Conservation (phyloP, 768 basidiomycete species). For the Thelephora aurantiotincta region DNA sequence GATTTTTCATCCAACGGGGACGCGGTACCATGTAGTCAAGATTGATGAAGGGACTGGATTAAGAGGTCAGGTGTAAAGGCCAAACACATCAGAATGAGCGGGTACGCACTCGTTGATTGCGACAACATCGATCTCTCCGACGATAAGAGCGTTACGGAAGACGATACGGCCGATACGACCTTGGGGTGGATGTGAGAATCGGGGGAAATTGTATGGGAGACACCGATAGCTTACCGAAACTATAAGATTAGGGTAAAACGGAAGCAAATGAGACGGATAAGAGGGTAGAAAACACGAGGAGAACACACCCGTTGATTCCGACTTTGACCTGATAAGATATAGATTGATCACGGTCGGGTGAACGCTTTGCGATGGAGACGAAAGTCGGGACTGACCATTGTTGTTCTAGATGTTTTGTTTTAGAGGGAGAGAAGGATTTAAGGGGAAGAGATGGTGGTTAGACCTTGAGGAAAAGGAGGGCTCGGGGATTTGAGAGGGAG, state of each 20-base stretch:
- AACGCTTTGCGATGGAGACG: no score
- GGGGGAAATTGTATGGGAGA: neutral
- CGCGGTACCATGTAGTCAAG: conserved; percentile 80
- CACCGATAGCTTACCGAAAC: conserved; percentile 52
- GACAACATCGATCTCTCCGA: conserved; percentile 68
- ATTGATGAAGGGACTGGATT: conserved; percentile 83
- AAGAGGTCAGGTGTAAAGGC: neutral
- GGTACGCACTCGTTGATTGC: conserved; percentile 82
- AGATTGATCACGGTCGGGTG: conserved; percentile 1
- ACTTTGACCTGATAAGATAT: conserved; percentile 48
- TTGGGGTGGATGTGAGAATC: conserved; percentile 15
- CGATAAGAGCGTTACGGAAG: conserved; percentile 79
- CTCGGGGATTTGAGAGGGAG: no score
- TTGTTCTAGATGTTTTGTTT: no score
- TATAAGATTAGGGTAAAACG: conserved; percentile 13
- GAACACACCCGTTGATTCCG: conserved; percentile 87
- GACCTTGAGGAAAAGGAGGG: no score
- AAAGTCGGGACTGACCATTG: no score
- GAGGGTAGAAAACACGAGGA: conserved; percentile 2
- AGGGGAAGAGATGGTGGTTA: no score
- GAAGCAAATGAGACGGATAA: conserved; percentile 5
- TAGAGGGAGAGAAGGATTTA: no score
- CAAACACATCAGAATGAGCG: conserved; percentile 2
- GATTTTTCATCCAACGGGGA: conserved; percentile 8
- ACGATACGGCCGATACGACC: conserved; percentile 99